Evolutionary conservation across 495 filamentous ascomycete species (phyloP).

Genomic region (Penicillium antarcticum): DNA sequence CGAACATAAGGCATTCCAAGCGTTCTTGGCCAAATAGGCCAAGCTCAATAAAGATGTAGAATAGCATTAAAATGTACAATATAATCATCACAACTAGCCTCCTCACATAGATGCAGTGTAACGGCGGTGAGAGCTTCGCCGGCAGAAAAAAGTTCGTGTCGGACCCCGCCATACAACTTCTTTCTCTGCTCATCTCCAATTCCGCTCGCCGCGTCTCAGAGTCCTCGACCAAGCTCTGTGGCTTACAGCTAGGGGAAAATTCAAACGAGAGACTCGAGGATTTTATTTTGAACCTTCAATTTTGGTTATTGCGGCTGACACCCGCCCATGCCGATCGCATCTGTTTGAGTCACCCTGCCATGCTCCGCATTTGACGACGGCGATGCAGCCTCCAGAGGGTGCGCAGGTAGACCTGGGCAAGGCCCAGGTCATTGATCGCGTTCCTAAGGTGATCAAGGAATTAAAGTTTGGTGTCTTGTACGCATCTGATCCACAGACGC

Average conservation of each 20-base stretch:
- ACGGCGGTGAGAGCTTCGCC: slow-evolving; percentile 17
- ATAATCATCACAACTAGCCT: background rate
- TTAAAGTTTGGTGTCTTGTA: slow-evolving; percentile 92
- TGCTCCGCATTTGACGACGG: slow-evolving; percentile 39
- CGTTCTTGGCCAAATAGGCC: slow-evolving; percentile 67
- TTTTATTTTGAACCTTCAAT: background rate
- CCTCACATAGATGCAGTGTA: background rate
- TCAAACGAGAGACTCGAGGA: background rate
- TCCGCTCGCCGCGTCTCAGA: background rate
- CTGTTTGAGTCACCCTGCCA: slow-evolving; percentile 35
- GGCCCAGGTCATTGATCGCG: slow-evolving; percentile 81
- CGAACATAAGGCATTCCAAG: slow-evolving; percentile 91
- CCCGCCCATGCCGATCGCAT: slow-evolving; percentile 23
- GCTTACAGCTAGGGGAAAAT: background rate
- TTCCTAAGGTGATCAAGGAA: slow-evolving; percentile 87
- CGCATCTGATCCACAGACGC: slow-evolving; percentile 22
- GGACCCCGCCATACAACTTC: slow-evolving; percentile 23
- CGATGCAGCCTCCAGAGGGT: slow-evolving; percentile 49
- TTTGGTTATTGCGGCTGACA: slow-evolving; percentile 14
- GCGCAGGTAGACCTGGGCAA: slow-evolving; percentile 61
- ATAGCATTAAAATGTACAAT: slow-evolving; percentile 7
- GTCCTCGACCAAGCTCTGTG: background rate
- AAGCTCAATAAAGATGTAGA: slow-evolving; percentile 7
- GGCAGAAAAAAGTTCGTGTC: slow-evolving; percentile 35
- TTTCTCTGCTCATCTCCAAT: slow-evolving; percentile 5